These are phyloP conservation scores for Helicocarpus griseus DNA, from an alignment of 2,329 filamentous ascomycete genomes.

Conservation along the genomic window DNA sequence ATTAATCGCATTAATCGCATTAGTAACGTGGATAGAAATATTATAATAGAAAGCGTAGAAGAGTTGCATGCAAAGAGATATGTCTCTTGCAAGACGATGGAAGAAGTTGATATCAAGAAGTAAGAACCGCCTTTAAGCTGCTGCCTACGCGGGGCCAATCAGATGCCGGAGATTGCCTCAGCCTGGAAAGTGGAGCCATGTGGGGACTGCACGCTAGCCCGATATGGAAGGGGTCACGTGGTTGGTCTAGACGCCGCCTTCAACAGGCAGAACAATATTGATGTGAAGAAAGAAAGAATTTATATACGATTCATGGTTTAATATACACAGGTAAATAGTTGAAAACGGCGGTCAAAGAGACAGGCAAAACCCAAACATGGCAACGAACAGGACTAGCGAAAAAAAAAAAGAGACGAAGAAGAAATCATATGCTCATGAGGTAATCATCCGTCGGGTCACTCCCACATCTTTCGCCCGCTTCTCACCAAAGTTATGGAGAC, in stretches of 20 bases:
- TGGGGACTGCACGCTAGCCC: too few relatives aligned
- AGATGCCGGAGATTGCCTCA: background rate
- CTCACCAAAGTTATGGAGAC: conserved; percentile 87
- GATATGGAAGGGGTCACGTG: conserved; percentile 3
- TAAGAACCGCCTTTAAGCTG: background rate
- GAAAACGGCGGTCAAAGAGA: background rate
- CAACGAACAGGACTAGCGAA: background rate
- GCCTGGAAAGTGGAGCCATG: conserved; percentile 1
- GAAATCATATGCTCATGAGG: conserved; percentile 10
- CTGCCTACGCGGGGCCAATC: conserved; percentile 5
- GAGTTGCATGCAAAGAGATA: background rate
- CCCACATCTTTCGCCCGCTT: conserved; percentile 31
- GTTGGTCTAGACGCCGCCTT: background rate
- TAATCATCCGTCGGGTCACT: conserved; percentile 29
- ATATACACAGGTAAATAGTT: background rate
- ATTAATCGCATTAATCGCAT: background rate
- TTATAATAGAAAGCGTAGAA: background rate
- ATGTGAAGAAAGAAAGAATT: background rate
- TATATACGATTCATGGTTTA: background rate
- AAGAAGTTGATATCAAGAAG: background rate
- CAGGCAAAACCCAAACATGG: background rate
- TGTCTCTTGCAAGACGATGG: background rate
- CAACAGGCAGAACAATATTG: background rate
- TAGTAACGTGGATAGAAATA: background rate
- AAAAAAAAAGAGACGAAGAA: background rate